phyloP scores from a whole-genome alignment of 2,329 filamentous ascomycete species.

The Curvularia lunata region DNA sequence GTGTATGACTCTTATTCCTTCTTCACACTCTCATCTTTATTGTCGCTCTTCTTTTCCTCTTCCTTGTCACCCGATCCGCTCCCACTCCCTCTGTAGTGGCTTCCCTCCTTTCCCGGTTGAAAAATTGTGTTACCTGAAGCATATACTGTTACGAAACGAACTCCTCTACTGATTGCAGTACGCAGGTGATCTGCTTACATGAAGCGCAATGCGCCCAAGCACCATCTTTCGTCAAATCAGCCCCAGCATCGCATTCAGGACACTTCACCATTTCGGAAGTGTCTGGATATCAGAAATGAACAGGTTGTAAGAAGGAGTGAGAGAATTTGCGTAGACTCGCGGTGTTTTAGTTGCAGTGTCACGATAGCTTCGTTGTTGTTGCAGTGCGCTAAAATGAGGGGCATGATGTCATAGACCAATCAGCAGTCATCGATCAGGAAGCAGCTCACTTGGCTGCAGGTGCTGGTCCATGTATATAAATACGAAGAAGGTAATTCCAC shows the following conservation, averaged over 20 bases:
- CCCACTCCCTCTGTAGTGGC: conserved; percentile 32
- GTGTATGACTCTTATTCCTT: conserved; percentile 3
- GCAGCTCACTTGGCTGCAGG: not conserved
- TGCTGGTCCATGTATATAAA: not conserved
- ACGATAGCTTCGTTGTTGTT: conserved; percentile 6
- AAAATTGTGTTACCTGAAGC: conserved; percentile 36
- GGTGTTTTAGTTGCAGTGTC: not conserved
- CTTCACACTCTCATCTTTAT: conserved; percentile 18
- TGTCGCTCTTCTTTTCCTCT: conserved; percentile 25
- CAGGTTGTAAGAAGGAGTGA: not conserved
- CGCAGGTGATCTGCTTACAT: conserved; percentile 22
- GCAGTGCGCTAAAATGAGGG: conserved; percentile 16
- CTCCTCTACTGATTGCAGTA: not conserved
- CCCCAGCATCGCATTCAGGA: conserved; percentile 37
- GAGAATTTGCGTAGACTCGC: not conserved
- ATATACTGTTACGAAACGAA: not conserved
- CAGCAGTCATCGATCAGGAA: not conserved
- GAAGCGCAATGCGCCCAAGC: conserved; percentile 40
- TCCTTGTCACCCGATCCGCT: conserved; percentile 38
- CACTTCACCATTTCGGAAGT: conserved; percentile 30
- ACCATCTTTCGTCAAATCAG: conserved; percentile 40
- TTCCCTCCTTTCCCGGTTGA: conserved; percentile 38
- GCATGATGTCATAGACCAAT: conserved; percentile 23
- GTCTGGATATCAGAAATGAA: not conserved
- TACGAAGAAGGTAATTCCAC: no score